Percentiles rank a stretch among this genome's conserved stretches.
phyloP scores from a whole-genome alignment of 805 yeast genomes.

The Cyberlindnera mrakii region DNA sequence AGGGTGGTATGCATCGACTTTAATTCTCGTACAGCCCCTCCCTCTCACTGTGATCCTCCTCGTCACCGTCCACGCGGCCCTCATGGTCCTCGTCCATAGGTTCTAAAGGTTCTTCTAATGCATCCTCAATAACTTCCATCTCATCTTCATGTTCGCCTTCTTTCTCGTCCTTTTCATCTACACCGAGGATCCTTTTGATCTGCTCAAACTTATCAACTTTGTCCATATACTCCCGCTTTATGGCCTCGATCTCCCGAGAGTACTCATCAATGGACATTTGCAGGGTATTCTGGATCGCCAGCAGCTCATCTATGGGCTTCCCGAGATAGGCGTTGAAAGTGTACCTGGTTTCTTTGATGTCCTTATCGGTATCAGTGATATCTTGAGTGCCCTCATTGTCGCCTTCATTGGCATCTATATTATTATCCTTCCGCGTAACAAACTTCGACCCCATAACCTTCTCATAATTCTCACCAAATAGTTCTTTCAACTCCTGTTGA shows the following conservation, averaged over 20 bases:
- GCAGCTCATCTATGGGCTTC: neutral
- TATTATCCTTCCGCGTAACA: neutral
- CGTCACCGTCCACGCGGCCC: neutral
- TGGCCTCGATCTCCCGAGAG: slow-evolving; percentile 5
- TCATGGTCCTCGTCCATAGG: slow-evolving; percentile 1
- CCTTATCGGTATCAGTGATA: neutral
- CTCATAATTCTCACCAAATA: slow-evolving; percentile 11
- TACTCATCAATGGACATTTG: slow-evolving; percentile 3
- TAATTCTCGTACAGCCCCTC: too few relatives aligned
- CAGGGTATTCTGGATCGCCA: neutral
- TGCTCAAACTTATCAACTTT: slow-evolving; percentile 11
- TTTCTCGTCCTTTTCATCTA: slow-evolving; percentile 5
- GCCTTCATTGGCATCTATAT: neutral
- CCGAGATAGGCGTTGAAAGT: slow-evolving; percentile 1
- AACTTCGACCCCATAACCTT: slow-evolving; percentile 1
- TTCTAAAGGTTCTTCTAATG: neutral
- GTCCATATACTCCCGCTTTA: slow-evolving; percentile 8
- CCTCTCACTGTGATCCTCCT: neutral
- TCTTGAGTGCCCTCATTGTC: neutral
- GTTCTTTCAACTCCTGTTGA: slow-evolving; percentile 11
- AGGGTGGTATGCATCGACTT: too few relatives aligned
- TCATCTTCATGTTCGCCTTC: slow-evolving; percentile 4
- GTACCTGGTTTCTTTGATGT: neutral
- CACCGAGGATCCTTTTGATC: slow-evolving; percentile 9
- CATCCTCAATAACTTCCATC: neutral